Evolutionary conservation across 805 yeast genomes (phyloP).

Genomic region (Blastobotrys mokoenaii): DNA sequence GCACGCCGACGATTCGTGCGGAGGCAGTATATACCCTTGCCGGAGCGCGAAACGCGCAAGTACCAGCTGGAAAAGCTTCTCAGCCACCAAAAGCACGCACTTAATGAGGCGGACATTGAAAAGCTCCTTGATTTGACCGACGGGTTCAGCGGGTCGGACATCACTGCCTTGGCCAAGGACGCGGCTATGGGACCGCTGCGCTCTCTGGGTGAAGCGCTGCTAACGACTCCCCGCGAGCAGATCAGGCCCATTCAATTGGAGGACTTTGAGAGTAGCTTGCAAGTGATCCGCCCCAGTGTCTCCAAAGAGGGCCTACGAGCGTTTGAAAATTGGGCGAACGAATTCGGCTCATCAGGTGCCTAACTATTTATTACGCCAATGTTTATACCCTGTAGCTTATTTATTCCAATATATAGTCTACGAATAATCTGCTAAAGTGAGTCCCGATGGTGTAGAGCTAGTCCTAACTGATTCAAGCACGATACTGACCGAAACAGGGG

Average conservation of each 20-base stretch:
- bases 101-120: conserved; percentile 55
- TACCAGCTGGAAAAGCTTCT: conserved; percentile 63
- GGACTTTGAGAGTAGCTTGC: conserved; percentile 72
- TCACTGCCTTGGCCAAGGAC: conserved; percentile 89
- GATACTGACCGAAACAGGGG: too few species aligned
- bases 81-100: conserved; percentile 60
- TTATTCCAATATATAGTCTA: too few species aligned
- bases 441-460: too few species aligned
- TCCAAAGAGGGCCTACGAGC: conserved; percentile 66
- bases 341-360: conserved; percentile 85
- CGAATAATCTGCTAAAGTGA: too few species aligned
- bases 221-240: conserved; percentile 58
- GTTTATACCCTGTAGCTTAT: too few species aligned
- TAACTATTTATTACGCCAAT: conserved; percentile 22
- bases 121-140: conserved; percentile 58
- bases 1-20: conserved; percentile 89
- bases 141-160: conserved; percentile 87
- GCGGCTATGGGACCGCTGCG: conserved; percentile 98
- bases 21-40: conserved; percentile 88
- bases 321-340: conserved; percentile 83
- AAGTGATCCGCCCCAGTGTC: conserved; percentile 80
- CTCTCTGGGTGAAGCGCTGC: conserved; percentile 75
- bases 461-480: too few species aligned
- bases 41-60: conserved; percentile 74
- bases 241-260: conserved; percentile 65